Percentiles rank a stretch among this genome's conserved stretches.
Evolutionary conservation across 345 rosid genomes (phyloP).

Genomic region (Reutealis trisperma): DNA sequence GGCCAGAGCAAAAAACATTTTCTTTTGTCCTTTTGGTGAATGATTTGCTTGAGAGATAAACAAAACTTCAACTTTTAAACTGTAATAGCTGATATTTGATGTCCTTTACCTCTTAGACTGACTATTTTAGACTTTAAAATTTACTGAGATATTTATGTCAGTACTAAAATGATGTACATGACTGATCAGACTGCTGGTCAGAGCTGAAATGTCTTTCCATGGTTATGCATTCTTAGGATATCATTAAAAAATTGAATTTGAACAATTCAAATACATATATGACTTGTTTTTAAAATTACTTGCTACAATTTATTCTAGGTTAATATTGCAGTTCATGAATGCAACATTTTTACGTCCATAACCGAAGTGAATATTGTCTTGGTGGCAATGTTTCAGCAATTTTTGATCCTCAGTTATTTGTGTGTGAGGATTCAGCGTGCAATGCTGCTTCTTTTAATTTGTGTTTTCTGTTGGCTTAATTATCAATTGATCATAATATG

Average conservation of each 20-base stretch:
- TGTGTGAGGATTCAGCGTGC: background rate
- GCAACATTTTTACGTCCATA: background rate
- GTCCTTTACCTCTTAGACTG: background rate
- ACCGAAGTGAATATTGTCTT: background rate
- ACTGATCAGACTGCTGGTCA: background rate
- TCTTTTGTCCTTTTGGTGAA: background rate
- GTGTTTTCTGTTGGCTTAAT: background rate
- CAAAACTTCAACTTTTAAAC: no score
- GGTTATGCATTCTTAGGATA: no score
- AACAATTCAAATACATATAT: background rate
- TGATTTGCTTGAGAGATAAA: background rate
- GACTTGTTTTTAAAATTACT: background rate
- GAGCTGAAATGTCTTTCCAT: background rate
- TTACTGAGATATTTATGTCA: background rate
- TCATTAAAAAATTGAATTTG: background rate
- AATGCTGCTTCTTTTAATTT: constrained; percentile 1
- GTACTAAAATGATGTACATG: background rate
- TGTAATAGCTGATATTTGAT: background rate
- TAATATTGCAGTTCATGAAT: background rate
- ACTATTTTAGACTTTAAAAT: background rate
- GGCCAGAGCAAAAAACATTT: no score
- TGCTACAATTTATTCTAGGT: background rate
- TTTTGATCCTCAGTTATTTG: background rate
- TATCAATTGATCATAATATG: background rate
- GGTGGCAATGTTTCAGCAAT: background rate